A percentile compares a stretch with the other conserved stretches of the same genome.
Evolutionary conservation across 306 rosid genomes (phyloP).

Genomic region (Fragaria ananassa): DNA sequence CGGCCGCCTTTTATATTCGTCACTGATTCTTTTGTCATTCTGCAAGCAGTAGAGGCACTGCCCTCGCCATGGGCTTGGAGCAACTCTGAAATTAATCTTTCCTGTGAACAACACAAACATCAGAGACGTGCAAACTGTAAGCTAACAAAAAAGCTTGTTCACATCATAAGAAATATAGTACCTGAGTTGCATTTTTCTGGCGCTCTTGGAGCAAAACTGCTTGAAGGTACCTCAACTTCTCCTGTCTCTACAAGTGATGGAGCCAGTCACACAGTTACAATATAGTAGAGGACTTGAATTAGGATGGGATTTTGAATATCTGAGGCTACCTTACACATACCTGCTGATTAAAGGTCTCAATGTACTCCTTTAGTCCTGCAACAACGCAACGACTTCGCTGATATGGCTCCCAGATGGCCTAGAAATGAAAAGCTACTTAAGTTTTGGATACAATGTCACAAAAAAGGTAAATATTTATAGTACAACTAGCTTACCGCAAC

Average conservation of each 20-base stretch:
- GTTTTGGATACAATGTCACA: too few species aligned
- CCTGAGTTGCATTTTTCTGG: not conserved
- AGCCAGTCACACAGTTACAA: not conserved
- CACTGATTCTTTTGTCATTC: not conserved
- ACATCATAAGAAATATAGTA: not conserved
- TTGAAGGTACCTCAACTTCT: not conserved
- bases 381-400: slow-evolving; percentile 6
- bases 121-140: not conserved
- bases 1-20: not conserved
- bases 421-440: too few species aligned
- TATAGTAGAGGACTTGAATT: not conserved
- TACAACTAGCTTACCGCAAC: too few species aligned
- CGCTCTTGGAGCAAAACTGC: not conserved
- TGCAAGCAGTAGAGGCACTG: not conserved
- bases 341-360: not conserved
- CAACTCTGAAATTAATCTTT: not conserved
- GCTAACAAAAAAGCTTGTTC: not conserved
- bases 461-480: too few species aligned
- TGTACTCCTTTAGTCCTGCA: slow-evolving; percentile 14
- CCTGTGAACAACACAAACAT: not conserved
- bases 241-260: not conserved
- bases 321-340: not conserved
- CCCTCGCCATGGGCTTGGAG: not conserved
- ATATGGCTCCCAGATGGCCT: too few species aligned
- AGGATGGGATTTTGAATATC: not conserved